phyloP scores from a whole-genome alignment of 192 early-diverging fungal genomes.

The Allomyces arbusculus region DNA sequence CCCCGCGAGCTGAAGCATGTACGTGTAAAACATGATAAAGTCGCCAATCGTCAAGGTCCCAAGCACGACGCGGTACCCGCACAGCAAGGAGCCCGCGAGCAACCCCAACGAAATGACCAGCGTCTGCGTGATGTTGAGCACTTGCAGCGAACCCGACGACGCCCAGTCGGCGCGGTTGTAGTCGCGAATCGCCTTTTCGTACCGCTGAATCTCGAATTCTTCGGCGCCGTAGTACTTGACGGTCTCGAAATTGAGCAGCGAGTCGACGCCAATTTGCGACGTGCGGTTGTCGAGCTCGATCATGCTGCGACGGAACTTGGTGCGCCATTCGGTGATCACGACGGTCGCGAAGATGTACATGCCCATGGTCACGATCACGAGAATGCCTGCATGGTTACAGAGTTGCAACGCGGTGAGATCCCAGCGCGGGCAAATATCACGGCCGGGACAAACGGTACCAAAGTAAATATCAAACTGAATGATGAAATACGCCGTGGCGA shows the following conservation, averaged over 20 bases:
- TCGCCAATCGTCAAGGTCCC: slow-evolving; percentile 53
- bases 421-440: too few species aligned
- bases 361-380: slow-evolving; percentile 72
- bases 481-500: slow-evolving; percentile 1
- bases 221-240: slow-evolving; percentile 96
- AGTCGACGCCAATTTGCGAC: slow-evolving; percentile 35
- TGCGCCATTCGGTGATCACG: slow-evolving; percentile 70
- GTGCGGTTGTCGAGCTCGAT: slow-evolving; percentile 71
- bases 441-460: slow-evolving; percentile 8
- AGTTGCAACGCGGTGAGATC: not conserved
- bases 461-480: slow-evolving; percentile 9
- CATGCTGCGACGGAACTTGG: slow-evolving; percentile 55
- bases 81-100: slow-evolving; percentile 56
- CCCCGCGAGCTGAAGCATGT: slow-evolving; percentile 72
- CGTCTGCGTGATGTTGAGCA: slow-evolving; percentile 76
- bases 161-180: slow-evolving; percentile 77
- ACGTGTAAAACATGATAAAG: slow-evolving; percentile 73
- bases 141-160: slow-evolving; percentile 43
- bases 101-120: slow-evolving; percentile 69
- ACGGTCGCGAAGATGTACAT: slow-evolving; percentile 68
- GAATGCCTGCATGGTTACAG: slow-evolving; percentile 19
- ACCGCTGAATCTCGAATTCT: slow-evolving; percentile 61
- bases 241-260: slow-evolving; percentile 78
- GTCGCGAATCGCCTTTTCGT: slow-evolving; percentile 47
- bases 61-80: slow-evolving; percentile 57